Percentiles rank a stretch among this genome's conserved stretches.
Conservation (phyloP, 2,329 filamentous ascomycete genomes). For the Claviceps maximensis region DNA sequence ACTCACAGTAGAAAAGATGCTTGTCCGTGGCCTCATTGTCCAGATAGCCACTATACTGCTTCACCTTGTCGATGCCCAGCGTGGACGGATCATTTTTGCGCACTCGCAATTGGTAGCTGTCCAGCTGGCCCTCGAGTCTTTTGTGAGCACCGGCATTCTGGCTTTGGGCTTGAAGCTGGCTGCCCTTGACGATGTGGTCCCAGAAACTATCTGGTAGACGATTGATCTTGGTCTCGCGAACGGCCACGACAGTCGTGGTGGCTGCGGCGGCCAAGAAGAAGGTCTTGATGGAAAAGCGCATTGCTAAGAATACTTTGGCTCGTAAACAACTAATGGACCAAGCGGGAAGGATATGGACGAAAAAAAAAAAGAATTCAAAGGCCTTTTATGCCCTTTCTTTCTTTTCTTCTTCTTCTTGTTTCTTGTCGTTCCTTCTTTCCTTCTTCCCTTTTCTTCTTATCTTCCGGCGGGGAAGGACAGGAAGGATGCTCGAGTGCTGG, state of each 20-base stretch:
- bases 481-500: too few species aligned
- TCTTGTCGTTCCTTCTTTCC: too few species aligned
- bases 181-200: conserved; percentile 80
- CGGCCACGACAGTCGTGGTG: background rate
- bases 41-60: conserved; percentile 95
- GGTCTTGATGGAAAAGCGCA: background rate
- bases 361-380: too few species aligned
- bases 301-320: background rate
- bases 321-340: too few species aligned
- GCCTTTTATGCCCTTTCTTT: too few species aligned
- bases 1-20: conserved; percentile 93
- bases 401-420: too few species aligned
- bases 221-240: background rate
- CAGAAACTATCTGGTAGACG: conserved; percentile 70
- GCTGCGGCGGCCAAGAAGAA: background rate
- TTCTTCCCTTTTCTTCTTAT: too few species aligned
- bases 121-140: conserved; percentile 69
- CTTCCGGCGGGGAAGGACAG: too few species aligned
- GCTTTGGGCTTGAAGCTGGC: conserved; percentile 58
- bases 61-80: conserved; percentile 81
- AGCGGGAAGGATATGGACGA: too few species aligned
- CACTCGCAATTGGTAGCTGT: conserved; percentile 73
- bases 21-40: conserved; percentile 94
- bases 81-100: conserved; percentile 78
- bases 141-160: conserved; percentile 16